Evolutionary conservation across 1,139 yeast genomes (phyloP), one percentile per base, ranked within the genome.

Genomic region (Meyerozyma sp.): DNA sequence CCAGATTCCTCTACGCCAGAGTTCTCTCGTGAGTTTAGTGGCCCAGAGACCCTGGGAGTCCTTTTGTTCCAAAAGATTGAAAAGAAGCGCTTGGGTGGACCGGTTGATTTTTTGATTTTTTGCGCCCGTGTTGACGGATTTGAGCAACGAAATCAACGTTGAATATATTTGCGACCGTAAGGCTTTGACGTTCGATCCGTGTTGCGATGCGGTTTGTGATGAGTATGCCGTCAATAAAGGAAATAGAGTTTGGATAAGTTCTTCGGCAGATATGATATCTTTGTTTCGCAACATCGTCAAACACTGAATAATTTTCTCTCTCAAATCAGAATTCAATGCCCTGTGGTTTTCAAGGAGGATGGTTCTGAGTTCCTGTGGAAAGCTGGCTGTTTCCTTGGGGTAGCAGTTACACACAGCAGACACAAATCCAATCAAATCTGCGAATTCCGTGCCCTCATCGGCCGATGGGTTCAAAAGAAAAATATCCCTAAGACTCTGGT

Each of bases 1-100:
- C 99, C 99, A 93, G 48, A 93, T 85, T 58, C 96, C 96, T 59
- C 98, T 77, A 68, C 95, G 79, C 99, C 99, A 93, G 44, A 93
- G 73, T 63, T 93, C 98, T 61, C 98, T 78, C 8, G 98, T 90
- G 44, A 93, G 72, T 58, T 89, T 90, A 8, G 98, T 87, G 4
- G 98, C 97, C 98, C 98, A 93, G 27, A 93, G 68, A 35, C 98
- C 98, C 57, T 82, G 86, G 39, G 82, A 69, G 53, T 84, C 91
- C 47, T 85, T 80, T 54, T 84, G 86, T 50, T 86, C 93, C 40
- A 93, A 70, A 50, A 91, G 70, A 55, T 87, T 88, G 70, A 94
- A 91, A 44, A 95, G 75, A 45, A 93, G 66, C 0, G 98, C 96
- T 63, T 93, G 98, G 1, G 96, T 87, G 14, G 91, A 82, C 58